A percentile compares a stretch with the other conserved stretches of the same genome.
phyloP scores from a whole-genome alignment of 495 filamentous ascomycete genomes.

The Penicillium bialowiezense region DNA sequence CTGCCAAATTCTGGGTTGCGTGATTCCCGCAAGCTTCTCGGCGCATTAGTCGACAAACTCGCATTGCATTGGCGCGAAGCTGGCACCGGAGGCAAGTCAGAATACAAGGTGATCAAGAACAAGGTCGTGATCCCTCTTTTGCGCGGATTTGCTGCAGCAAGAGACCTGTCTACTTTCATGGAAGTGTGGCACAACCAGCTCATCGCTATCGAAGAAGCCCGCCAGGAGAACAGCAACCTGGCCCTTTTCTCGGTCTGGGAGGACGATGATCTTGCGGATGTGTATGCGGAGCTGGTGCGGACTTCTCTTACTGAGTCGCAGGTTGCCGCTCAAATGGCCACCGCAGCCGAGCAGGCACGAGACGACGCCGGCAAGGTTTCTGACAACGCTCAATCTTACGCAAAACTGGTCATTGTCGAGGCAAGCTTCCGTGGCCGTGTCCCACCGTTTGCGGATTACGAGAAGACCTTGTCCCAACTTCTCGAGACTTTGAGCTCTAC shows the following conservation, averaged over 20 bases:
- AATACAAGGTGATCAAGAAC: conserved; percentile 32
- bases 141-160: conserved; percentile 58
- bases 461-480: conserved; percentile 23
- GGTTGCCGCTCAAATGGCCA: conserved; percentile 33
- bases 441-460: conserved; percentile 20
- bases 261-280: conserved; percentile 53
- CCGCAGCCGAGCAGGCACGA: conserved; percentile 26
- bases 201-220: conserved; percentile 37
- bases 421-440: conserved; percentile 32
- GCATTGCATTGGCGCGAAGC: conserved; percentile 33
- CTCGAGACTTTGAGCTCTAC: conserved; percentile 29
- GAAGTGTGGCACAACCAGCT: conserved; percentile 64
- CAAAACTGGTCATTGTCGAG: conserved; percentile 38
- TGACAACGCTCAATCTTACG: conserved; percentile 31
- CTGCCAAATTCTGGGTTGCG: conserved; percentile 50
- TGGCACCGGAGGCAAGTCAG: conserved; percentile 6
- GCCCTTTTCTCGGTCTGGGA: conserved; percentile 54
- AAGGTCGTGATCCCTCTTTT: conserved; percentile 57
- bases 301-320: conserved; percentile 31
- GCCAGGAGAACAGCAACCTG: conserved; percentile 26
- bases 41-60: conserved; percentile 41
- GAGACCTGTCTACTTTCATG: conserved; percentile 66
- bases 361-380: conserved; percentile 30
- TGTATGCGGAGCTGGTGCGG: conserved; percentile 36
- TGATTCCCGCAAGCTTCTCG: conserved; percentile 40